Conservation (phyloP, 495 filamentous ascomycete species). For the Cercophora samala region DNA sequence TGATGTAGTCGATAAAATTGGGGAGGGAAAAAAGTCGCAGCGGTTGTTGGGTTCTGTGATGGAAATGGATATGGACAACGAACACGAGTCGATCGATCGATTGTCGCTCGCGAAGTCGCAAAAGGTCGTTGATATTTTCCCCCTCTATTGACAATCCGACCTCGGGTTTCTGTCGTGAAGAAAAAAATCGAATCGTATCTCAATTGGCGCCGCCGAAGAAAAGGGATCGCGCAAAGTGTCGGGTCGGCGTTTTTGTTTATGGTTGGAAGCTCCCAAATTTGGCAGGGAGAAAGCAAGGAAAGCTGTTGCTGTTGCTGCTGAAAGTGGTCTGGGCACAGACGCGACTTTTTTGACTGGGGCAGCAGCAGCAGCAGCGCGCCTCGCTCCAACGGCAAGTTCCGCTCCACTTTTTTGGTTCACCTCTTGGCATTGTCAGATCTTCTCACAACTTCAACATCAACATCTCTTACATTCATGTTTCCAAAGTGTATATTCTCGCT, state of each 20-base stretch:
- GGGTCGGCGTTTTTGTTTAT: neutral
- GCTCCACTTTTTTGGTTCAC: neutral
- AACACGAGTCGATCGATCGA: too few species aligned
- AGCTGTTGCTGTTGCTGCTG: neutral
- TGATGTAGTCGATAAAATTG: too few species aligned
- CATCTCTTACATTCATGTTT: too few species aligned
- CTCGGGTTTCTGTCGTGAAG: too few species aligned
- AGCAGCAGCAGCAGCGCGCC: slow-evolving; percentile 18
- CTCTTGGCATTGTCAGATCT: too few species aligned
- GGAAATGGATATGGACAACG: too few species aligned
- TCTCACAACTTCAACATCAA: too few species aligned
- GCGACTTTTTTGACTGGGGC: slow-evolving; percentile 22
- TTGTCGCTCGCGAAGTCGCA: neutral
- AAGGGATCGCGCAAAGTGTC: neutral
- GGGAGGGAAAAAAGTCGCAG: neutral
- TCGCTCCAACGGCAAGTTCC: slow-evolving; percentile 19
- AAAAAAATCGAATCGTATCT: too few species aligned
- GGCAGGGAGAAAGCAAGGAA: slow-evolving; percentile 5
- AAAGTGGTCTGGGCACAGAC: slow-evolving; percentile 7
- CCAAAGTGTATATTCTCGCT: neutral
- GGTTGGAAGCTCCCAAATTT: slow-evolving; percentile 12
- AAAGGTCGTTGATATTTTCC: too few species aligned
- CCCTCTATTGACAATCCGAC: too few species aligned
- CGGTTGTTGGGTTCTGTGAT: neutral
- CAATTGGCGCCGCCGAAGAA: neutral